Percentiles rank a stretch among this genome's conserved stretches.
Evolutionary conservation across 495 filamentous ascomycete species (phyloP).

Genomic region (Apodospora peruviana): DNA sequence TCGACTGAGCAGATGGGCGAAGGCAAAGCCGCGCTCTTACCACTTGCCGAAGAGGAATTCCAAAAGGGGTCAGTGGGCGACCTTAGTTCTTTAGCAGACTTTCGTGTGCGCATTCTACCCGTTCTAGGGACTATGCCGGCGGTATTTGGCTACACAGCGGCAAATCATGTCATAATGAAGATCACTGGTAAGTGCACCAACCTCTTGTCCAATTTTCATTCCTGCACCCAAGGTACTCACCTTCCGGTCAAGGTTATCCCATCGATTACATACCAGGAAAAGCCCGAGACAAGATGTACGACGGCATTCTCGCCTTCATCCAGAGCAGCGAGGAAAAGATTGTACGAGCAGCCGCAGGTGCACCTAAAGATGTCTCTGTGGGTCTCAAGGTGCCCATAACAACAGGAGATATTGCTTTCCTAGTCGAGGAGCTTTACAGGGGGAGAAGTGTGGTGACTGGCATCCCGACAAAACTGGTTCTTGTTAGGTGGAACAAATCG

Average conservation of each 20-base stretch:
- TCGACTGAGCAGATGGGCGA: slow-evolving; percentile 88
- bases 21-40: slow-evolving; percentile 84
- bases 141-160: slow-evolving; percentile 83
- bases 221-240: too few species aligned
- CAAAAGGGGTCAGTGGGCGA: slow-evolving; percentile 82
- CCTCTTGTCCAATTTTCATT: too few species aligned
- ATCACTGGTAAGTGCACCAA: slow-evolving; percentile 46
- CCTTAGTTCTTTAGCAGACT: slow-evolving; percentile 82
- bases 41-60: slow-evolving; percentile 84
- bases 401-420: slow-evolving; percentile 71
- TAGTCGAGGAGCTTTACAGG: slow-evolving; percentile 84
- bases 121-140: slow-evolving; percentile 97
- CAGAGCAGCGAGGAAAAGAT: slow-evolving; percentile 74
- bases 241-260: slow-evolving; percentile 57
- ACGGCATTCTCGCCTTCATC: slow-evolving; percentile 64
- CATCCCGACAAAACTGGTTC: slow-evolving; percentile 65
- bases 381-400: slow-evolving; percentile 76
- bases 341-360: slow-evolving; percentile 45
- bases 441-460: slow-evolving; percentile 81
- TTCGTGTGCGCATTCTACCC: slow-evolving; percentile 86
- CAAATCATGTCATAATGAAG: slow-evolving; percentile 85
- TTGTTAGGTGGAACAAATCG: slow-evolving; percentile 69
- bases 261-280: slow-evolving; percentile 79
- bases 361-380: slow-evolving; percentile 47
- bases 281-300: slow-evolving; percentile 82